Evolutionary conservation across 768 basidiomycete species (phyloP).

Genomic region (Lentinula boryana): DNA sequence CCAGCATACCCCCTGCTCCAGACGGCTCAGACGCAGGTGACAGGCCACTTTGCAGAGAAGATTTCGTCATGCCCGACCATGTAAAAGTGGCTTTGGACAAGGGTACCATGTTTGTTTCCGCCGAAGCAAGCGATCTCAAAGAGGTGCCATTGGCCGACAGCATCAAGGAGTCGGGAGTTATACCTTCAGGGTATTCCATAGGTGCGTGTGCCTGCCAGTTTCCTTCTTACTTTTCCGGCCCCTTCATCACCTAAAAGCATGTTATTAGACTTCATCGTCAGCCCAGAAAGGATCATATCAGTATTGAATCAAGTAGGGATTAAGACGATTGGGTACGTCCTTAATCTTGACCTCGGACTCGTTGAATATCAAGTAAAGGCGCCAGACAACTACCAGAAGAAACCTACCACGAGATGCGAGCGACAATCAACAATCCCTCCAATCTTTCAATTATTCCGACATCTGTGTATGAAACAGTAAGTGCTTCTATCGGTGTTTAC

Average conservation of each 20-base stretch:
- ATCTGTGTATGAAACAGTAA: neutral
- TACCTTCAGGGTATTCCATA: neutral
- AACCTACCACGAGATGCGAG: neutral
- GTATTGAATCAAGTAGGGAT: neutral
- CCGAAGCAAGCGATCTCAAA: neutral
- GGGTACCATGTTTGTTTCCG: neutral
- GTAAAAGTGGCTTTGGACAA: neutral
- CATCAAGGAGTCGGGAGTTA: neutral
- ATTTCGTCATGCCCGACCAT: neutral
- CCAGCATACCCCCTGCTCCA: too few species aligned
- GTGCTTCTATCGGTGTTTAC: neutral
- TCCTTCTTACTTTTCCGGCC: neutral
- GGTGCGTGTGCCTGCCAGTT: neutral
- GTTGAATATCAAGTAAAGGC: neutral
- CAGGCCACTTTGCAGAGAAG: neutral
- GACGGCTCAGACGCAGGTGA: neutral
- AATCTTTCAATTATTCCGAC: slow-evolving; percentile 1
- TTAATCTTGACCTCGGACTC: neutral
- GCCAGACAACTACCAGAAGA: slow-evolving; percentile 1
- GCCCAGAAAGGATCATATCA: neutral
- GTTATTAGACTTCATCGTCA: neutral
- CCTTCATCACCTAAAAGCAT: neutral
- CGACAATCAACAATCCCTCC: neutral
- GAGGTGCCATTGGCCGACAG: neutral
- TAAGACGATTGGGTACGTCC: neutral